These are phyloP conservation scores for Fusarium sp. DNA, from an alignment of 2,329 filamentous ascomycete genomes.

Conservation along the genomic window DNA sequence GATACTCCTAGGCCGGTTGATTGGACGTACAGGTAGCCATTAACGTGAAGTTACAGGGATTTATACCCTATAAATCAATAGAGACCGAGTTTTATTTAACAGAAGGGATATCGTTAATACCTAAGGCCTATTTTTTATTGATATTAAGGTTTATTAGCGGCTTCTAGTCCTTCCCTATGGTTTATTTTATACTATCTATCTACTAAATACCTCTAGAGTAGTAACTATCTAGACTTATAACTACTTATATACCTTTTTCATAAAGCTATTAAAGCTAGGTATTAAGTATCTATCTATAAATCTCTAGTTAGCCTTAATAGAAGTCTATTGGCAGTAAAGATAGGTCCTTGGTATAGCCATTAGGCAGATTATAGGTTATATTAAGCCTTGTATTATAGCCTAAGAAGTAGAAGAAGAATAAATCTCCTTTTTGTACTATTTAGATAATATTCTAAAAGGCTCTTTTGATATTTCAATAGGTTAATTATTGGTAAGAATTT, in stretches of 20 bases:
- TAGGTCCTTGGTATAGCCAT: background rate
- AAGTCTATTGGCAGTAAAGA: conserved; percentile 22
- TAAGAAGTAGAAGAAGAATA: conserved; percentile 28
- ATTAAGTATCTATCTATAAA: conserved; percentile 26
- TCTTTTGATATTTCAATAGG: background rate
- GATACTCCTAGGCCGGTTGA: conserved; percentile 4
- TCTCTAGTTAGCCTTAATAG: background rate
- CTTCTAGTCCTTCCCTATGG: background rate
- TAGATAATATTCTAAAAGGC: conserved; percentile 2
- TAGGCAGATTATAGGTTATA: background rate
- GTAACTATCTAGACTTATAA: conserved; percentile 23
- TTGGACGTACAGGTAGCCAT: conserved; percentile 20
- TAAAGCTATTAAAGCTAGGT: conserved; percentile 11
- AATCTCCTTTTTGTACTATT: background rate
- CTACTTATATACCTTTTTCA: conserved; percentile 12
- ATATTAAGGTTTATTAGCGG: background rate
- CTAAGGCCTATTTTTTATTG: background rate
- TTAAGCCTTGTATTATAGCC: conserved; percentile 12
- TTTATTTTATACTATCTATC: background rate
- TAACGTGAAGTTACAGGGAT: conserved; percentile 20
- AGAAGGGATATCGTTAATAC: background rate
- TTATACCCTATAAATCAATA: conserved; percentile 9
- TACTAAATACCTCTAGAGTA: conserved; percentile 20
- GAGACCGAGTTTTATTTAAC: background rate
- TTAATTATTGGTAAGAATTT: background rate